Conservation (phyloP, 1,139 yeast species). For the Geotrichum aggregatum region DNA sequence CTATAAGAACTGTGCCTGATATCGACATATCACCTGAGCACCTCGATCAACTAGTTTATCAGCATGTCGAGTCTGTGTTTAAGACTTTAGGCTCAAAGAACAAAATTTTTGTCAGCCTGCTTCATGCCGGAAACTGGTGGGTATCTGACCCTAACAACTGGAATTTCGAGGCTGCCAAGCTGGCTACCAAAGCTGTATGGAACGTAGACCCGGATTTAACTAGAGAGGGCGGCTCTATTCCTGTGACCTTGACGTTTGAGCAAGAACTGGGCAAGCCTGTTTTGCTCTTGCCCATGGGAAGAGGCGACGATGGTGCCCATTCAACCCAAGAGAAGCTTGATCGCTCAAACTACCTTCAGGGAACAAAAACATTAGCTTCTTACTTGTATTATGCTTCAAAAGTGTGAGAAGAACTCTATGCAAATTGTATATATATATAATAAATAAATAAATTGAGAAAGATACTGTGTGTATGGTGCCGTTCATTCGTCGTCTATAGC, state of each 20-base stretch:
- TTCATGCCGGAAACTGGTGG: slow-evolving; percentile 97
- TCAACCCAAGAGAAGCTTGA: slow-evolving; percentile 93
- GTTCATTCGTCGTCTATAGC: slow-evolving; percentile 8
- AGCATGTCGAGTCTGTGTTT: slow-evolving; percentile 63
- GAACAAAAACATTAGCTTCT: slow-evolving; percentile 90
- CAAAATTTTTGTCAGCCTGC: slow-evolving; percentile 61
- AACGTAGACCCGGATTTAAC: slow-evolving; percentile 92
- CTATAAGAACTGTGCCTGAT: slow-evolving; percentile 94
- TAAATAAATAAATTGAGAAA: not conserved
- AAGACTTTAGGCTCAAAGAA: slow-evolving; percentile 70
- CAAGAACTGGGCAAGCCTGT: slow-evolving; percentile 79
- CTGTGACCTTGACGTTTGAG: slow-evolving; percentile 90
- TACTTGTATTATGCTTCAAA: slow-evolving; percentile 78
- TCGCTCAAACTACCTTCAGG: slow-evolving; percentile 82
- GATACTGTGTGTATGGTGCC: not conserved
- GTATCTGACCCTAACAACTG: slow-evolving; percentile 89
- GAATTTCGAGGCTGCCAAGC: slow-evolving; percentile 86
- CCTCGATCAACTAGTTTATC: slow-evolving; percentile 69
- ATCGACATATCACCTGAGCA: slow-evolving; percentile 65
- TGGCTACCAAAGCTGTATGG: slow-evolving; percentile 93
- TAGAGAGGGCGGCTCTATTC: slow-evolving; percentile 98
- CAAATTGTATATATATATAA: not conserved
- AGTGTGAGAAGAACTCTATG: not conserved
- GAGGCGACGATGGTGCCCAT: slow-evolving; percentile 99
- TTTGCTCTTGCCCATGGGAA: slow-evolving; percentile 89